A percentile compares a stretch with the other conserved stretches of the same genome.
phyloP scores from a whole-genome alignment of 805 yeast genomes.

The Candida coleopterorum region DNA sequence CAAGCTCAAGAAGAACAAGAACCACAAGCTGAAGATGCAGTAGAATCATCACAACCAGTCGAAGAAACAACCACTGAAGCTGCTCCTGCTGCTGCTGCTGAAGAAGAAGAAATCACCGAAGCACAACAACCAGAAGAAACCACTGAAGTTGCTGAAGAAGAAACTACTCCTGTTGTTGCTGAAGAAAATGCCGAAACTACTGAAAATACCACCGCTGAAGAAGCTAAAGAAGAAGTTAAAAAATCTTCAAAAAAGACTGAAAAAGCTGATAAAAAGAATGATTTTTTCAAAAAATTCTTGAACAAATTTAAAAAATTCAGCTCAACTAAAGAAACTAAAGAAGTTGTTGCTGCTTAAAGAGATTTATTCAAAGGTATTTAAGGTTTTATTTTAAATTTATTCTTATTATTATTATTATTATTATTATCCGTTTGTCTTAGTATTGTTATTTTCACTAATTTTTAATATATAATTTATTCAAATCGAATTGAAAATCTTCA shows the following conservation, averaged over 20 bases:
- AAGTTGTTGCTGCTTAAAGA: neutral
- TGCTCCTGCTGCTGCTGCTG: constrained; percentile 7
- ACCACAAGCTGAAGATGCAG: constrained; percentile 6
- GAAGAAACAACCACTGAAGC: constrained; percentile 10
- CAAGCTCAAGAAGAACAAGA: constrained; percentile 2
- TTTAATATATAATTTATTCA: neutral
- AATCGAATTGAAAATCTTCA: too few relatives aligned
- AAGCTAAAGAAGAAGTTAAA: constrained; percentile 28
- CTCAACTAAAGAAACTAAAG: constrained; percentile 8
- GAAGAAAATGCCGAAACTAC: constrained; percentile 9
- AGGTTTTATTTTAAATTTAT: neutral
- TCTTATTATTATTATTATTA: neutral
- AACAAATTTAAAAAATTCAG: constrained; percentile 31
- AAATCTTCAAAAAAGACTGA: constrained; percentile 22
- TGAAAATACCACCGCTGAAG: constrained; percentile 14
- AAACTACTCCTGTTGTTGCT: constrained; percentile 6
- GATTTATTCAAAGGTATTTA: neutral
- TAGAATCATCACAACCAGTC: constrained; percentile 12
- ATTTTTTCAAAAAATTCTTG: constrained; percentile 33
- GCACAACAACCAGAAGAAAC: constrained; percentile 8
- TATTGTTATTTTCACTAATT: neutral
- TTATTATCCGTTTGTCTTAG: neutral
- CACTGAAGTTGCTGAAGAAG: constrained; percentile 9
- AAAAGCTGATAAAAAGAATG: constrained; percentile 33
- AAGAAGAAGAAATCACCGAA: constrained; percentile 9